Evolutionary conservation across 306 rosid species (phyloP).

Genomic region (Astragalus membranaceus): DNA sequence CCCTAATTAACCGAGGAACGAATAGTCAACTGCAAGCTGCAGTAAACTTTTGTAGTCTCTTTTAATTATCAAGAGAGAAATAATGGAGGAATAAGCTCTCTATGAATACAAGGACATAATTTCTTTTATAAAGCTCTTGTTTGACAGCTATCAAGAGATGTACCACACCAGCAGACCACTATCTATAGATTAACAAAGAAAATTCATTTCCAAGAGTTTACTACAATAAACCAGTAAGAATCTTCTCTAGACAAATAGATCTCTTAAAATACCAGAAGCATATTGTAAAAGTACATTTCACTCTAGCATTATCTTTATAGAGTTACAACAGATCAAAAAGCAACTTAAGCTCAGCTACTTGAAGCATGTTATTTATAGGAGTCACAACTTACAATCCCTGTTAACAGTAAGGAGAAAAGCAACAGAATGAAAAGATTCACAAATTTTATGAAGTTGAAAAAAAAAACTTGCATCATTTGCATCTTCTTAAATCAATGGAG

Average conservation of each 20-base stretch:
- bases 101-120: background rate
- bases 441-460: background rate
- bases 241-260: background rate
- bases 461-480: background rate
- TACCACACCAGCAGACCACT: background rate
- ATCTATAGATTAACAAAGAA: background rate
- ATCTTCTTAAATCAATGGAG: background rate
- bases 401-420: background rate
- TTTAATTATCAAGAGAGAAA: background rate
- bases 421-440: background rate
- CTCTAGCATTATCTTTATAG: background rate
- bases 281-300: background rate
- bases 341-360: background rate
- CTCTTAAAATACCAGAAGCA: background rate
- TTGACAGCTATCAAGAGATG: background rate
- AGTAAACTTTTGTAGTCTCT: background rate
- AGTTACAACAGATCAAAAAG: background rate
- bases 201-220: background rate
- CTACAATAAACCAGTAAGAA: background rate
- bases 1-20: background rate
- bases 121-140: background rate
- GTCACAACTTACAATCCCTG: background rate
- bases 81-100: background rate
- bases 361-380: background rate
- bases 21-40: background rate